Evolutionary conservation across 2,329 filamentous ascomycete species (phyloP).

Genomic region (Fusarium newnesense): DNA sequence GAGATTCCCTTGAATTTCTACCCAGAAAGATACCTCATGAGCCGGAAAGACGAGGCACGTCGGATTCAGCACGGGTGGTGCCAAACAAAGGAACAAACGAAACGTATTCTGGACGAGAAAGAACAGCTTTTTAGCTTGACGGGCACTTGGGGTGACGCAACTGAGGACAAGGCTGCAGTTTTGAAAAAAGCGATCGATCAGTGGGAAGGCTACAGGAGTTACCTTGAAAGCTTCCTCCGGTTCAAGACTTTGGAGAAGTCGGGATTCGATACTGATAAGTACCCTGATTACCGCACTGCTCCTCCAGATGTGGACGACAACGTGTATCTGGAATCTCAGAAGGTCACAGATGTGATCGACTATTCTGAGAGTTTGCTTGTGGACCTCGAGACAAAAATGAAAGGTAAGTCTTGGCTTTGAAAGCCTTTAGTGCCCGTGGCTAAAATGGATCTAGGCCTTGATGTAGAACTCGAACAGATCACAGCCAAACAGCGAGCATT

Average conservation of each 20-base stretch:
- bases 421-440: background rate
- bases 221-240: conserved; percentile 49
- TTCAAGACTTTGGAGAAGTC: conserved; percentile 53
- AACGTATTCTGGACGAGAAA: conserved; percentile 40
- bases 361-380: conserved; percentile 48
- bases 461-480: conserved; percentile 47
- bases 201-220: conserved; percentile 48
- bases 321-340: conserved; percentile 45
- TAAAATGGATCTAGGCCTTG: conserved; percentile 45
- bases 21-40: conserved; percentile 63
- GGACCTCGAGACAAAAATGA: conserved; percentile 48
- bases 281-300: conserved; percentile 53
- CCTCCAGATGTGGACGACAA: conserved; percentile 51
- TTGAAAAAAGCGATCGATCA: conserved; percentile 46
- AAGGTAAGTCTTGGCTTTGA: conserved; percentile 46
- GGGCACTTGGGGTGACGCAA: conserved; percentile 41
- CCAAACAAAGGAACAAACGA: conserved; percentile 46
- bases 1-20: conserved; percentile 64
- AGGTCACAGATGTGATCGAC: conserved; percentile 49
- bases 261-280: conserved; percentile 51
- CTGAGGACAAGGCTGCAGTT: conserved; percentile 45
- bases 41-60: conserved; percentile 57
- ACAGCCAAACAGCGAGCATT: conserved; percentile 52
- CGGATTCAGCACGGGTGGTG: conserved; percentile 55
- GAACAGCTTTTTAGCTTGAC: conserved; percentile 43